A percentile compares a stretch with the other conserved stretches of the same genome.
Conservation (phyloP, 345 rosid species). For the Carallia brachiata region DNA sequence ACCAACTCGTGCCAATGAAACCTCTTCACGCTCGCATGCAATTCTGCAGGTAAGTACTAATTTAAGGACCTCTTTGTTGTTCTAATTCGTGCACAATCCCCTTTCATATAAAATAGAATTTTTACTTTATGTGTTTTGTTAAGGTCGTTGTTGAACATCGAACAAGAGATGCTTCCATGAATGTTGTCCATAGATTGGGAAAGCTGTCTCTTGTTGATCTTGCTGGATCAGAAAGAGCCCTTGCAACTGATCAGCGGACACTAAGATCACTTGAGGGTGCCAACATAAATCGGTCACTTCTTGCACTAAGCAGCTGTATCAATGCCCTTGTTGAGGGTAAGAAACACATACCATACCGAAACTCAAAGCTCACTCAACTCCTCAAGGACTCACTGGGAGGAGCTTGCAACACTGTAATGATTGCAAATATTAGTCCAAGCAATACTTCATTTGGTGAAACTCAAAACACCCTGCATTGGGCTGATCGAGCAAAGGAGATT, state of each 20-base stretch:
- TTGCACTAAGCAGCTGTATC: slow-evolving; percentile 89
- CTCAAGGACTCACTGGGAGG: slow-evolving; percentile 95
- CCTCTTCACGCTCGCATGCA: slow-evolving; percentile 96
- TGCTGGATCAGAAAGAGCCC: slow-evolving; percentile 97
- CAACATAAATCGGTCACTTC: slow-evolving; percentile 89
- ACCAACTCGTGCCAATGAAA: slow-evolving; percentile 89
- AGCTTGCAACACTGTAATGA: slow-evolving; percentile 89
- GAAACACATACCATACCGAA: slow-evolving; percentile 86
- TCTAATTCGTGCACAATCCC: neutral
- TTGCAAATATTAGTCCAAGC: slow-evolving; percentile 92
- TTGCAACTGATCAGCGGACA: slow-evolving; percentile 91
- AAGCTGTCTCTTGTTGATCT: slow-evolving; percentile 94
- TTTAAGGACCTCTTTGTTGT: neutral
- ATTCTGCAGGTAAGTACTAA: slow-evolving; percentile 68
- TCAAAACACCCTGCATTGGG: slow-evolving; percentile 97
- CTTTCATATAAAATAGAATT: neutral
- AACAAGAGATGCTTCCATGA: slow-evolving; percentile 67
- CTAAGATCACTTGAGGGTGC: slow-evolving; percentile 92
- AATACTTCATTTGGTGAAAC: slow-evolving; percentile 86
- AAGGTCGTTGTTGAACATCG: slow-evolving; percentile 79
- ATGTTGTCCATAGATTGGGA: slow-evolving; percentile 57
- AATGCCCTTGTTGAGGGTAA: slow-evolving; percentile 96
- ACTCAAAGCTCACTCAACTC: slow-evolving; percentile 94
- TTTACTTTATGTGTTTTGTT: slow-evolving; percentile 1
- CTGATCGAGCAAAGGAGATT: slow-evolving; percentile 91